Evolutionary conservation across 2,329 filamentous ascomycete species (phyloP), one percentile per base, ranked within the genome.

Genomic region (Fusarium brevicatenulatum): DNA sequence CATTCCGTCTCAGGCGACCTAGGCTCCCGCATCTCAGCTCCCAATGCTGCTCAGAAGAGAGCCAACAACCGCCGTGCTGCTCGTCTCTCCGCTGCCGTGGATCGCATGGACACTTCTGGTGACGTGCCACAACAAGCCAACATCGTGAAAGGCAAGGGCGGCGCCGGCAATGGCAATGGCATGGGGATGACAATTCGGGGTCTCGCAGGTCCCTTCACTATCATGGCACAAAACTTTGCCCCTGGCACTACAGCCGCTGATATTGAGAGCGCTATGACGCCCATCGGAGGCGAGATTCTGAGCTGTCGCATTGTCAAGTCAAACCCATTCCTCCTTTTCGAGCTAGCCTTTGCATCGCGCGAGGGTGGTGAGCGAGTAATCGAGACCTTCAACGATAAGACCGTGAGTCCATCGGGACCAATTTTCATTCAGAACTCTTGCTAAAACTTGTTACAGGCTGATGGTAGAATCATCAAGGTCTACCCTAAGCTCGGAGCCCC

Each of bases 211-310:
- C 92, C 92, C 3, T 93, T 89, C 76, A 88, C 89, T 23, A 88
- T 96, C 30, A 88, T 94, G 79, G 93, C 92, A 6, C 91, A 93
- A 81, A 96, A 96, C 84, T 94, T 96, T 79, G 93, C 93, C 18
- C 90, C 90, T 4, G 93, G 93, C 42, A 96, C 93, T 2, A 95
- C 93, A 11, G 92, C 91, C 4, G 92, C 92, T 36, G 93, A 96
- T 78, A 94, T 96, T 67, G 92, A 95, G 84, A 93, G 91, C 76
- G 93, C 93, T 63, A 91, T 96, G 90, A 88, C 87, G n/a, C 90
- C 90, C 1, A 84, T 93, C n/a, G 92, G 92, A 43, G 92, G 92
- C 36, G 86, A 91, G 68, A 87, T 94, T 77, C 78, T 88, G 30
- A 89, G 88, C 77, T 95, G 93, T 83, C 88, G 86, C 40, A 83